phyloP scores from a whole-genome alignment of 768 basidiomycete species.

The Trametes meyenii region DNA sequence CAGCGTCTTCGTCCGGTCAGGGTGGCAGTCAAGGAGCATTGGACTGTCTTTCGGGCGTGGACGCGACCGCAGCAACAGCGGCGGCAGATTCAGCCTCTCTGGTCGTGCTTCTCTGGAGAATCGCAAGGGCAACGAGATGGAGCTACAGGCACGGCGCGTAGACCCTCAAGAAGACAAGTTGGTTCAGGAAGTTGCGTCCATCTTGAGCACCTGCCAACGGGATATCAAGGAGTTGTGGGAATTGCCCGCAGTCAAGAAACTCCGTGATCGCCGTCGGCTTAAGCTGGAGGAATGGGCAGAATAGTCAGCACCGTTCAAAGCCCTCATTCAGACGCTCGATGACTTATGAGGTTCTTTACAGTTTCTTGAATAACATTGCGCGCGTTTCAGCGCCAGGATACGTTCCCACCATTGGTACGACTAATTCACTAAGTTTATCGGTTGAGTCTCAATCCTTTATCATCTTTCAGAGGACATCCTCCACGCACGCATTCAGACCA shows the following conservation, averaged over 20 bases:
- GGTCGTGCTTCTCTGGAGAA: constrained; percentile 34
- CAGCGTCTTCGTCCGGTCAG: constrained; percentile 74
- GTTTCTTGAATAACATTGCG: constrained; percentile 74
- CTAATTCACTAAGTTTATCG: background rate
- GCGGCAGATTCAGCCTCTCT: constrained; percentile 35
- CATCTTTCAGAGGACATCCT: constrained; percentile 71
- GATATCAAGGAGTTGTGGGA: constrained; percentile 77
- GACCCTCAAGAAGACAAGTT: constrained; percentile 53
- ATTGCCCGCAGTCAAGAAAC: constrained; percentile 66
- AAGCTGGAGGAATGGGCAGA: constrained; percentile 88
- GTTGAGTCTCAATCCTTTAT: background rate
- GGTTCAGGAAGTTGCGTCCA: constrained; percentile 60
- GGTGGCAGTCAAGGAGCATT: constrained; percentile 76
- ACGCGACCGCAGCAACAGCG: constrained; percentile 28
- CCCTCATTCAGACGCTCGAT: background rate
- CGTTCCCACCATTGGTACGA: constrained; percentile 71
- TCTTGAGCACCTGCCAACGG: constrained; percentile 58
- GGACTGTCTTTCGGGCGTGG: constrained; percentile 39
- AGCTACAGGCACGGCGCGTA: constrained; percentile 38
- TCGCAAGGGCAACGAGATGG: constrained; percentile 9
- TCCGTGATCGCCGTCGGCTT: constrained; percentile 69
- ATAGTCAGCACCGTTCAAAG: constrained; percentile 57
- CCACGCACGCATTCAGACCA: constrained; percentile 88
- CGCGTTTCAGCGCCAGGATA: constrained; percentile 73
- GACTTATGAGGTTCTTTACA: constrained; percentile 35